These are phyloP conservation scores for Quercus dentata DNA, from an alignment of 306 rosid species.

Conservation along the genomic window DNA sequence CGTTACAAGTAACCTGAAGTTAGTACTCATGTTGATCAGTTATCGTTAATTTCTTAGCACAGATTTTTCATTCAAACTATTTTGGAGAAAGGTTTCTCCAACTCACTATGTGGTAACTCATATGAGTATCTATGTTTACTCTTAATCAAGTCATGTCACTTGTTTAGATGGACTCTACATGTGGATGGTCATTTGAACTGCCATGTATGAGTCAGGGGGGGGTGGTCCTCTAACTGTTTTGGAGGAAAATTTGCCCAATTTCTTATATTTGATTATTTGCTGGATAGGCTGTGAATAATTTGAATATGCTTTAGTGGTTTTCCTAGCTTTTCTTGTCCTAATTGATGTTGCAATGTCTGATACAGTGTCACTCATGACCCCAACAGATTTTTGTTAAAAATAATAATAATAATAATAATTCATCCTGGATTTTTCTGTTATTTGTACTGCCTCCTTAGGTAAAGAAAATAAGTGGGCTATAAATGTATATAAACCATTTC, in stretches of 20 bases:
- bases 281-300: neutral
- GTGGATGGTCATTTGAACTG: too few species aligned
- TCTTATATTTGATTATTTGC: neutral
- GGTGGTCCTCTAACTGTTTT: too few species aligned
- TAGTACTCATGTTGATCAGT: neutral
- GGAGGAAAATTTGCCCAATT: too few species aligned
- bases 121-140: too few species aligned
- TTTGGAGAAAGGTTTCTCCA: too few species aligned
- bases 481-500: neutral
- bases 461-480: neutral
- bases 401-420: neutral
- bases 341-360: neutral
- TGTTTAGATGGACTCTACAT: too few species aligned
- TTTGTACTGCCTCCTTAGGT: neutral
- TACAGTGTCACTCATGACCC: neutral
- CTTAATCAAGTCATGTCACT: too few species aligned
- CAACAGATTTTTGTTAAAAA: neutral
- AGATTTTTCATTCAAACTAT: too few species aligned
- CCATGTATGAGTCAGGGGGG: too few species aligned
- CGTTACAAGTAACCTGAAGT: neutral
- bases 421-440: neutral
- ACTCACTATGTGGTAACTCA: too few species aligned
- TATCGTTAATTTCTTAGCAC: neutral
- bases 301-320: neutral
- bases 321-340: neutral